Evolutionary conservation across 176 grass and related monocot genomes (phyloP), one percentile per base, ranked within the genome.

Genomic region (Calamus simplicifolius): DNA sequence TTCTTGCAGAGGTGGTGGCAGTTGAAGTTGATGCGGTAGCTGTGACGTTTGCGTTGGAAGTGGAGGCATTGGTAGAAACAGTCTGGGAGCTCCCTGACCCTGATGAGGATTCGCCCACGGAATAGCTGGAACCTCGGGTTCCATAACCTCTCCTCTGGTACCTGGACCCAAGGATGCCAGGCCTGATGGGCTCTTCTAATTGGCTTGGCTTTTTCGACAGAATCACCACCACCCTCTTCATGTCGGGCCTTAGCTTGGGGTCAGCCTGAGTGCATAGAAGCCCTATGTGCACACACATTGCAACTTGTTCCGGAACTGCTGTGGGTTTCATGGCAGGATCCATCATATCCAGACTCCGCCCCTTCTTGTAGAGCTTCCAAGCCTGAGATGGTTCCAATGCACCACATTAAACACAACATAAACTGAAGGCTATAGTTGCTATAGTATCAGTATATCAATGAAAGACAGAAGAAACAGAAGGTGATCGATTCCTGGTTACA

Each of bases 261-360:
- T 98, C 87, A 3, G 73, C 66, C 72, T 92, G 93, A 67, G 80
- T 81, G 73, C 93, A 98, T 2, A 98, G 81, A 54, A 98, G 72
- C 25, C 84, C 93, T 27, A 98, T 57, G 17, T 79, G 84, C 19
- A 92, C 64, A 43, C 81, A 91, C 62, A 91, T 69, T 27, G 72
- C 70, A 57, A 92, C 93, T 70, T 92, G 79, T 49, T 89, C 87
- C 17, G 27, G 23, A 62, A 73, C 81, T 15, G 84, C 76, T 6
- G 81, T 3, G 25, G 71, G 1, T 66, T 77, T 85, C 26, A 92
- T 17, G 16, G 65, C 59, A 7, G 78, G 50, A 66, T 98, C 93
- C 29, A 98, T 75, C 76, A 98, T 31, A 59, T 98, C 84, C 55
- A 80, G 25, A 57, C 52, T 89, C 59, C 64, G 65, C 1, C 88